Evolutionary conservation across 345 rosid genomes (phyloP), one percentile per base, ranked within the genome.

Genomic region (Eutrema heterophyllum): DNA sequence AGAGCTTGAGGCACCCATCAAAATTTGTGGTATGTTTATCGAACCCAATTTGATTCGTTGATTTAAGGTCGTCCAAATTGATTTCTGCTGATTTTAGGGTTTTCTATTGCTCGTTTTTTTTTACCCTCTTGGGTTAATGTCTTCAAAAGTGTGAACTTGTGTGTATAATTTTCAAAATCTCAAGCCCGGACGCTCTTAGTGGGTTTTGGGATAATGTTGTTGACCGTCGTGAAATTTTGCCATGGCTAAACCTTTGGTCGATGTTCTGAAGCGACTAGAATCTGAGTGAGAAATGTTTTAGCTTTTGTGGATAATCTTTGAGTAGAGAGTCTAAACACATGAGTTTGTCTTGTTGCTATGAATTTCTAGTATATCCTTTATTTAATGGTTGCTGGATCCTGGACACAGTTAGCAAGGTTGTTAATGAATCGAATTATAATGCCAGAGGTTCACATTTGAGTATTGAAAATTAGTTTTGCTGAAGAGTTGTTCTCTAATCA

Each of bases 1-100:
- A 11, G 98, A 94, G 81, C 96, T 94, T 21, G 97, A 89, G 68
- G 95, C 97, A 9, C 98, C 98, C 54, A 94, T 94, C 81, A 94
- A 94, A 85, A 87, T 94, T 48, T 94, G 98, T 45, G 98, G 98
- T 94, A 77, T 64, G 39, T 32, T 56, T 14, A 12, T 12, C 7
- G 2, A 7, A 10, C 24, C 7, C 9, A 13, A 5, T 45, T 69
- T 21, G 16, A 27, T 55, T 56, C 9, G 11, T 53, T 46, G 49
- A 18, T 45, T 56, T 36, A 39, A 10, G 13, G 38, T 68, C 44
- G 0, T 50, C 51, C 1, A 12, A 53, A 15, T 55, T 43, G 26
- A 21, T 21, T 41, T 49, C 8, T 57, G 21, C 21, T 38, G 32
- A 18, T 11, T 64, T 71, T 55, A 24, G 64, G 64, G 52, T 46